Conservation (phyloP, 306 rosid species). For the Cyamopsis tetragonoloba region DNA sequence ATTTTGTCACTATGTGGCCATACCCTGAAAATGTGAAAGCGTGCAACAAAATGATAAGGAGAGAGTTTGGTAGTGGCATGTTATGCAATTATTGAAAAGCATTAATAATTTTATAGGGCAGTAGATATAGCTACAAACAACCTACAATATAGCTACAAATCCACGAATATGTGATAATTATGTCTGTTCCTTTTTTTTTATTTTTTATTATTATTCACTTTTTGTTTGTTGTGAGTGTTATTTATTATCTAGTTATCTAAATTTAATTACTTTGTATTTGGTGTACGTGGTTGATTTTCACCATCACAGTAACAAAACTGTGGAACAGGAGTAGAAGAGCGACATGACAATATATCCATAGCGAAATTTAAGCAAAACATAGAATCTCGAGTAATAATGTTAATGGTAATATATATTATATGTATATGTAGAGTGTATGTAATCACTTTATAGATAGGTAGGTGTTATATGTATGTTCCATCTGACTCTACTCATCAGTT, state of each 20-base stretch:
- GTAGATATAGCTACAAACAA: background rate
- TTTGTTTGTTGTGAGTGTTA: slow-evolving; percentile 5
- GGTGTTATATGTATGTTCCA: background rate
- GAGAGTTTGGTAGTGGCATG: slow-evolving; percentile 16
- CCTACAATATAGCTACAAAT: background rate
- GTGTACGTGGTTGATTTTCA: background rate
- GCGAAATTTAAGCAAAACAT: slow-evolving; percentile 33
- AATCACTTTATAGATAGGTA: no score
- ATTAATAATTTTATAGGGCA: slow-evolving; percentile 12
- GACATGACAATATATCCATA: slow-evolving; percentile 22
- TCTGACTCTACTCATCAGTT: background rate
- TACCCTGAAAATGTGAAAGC: background rate
- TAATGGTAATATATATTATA: no score
- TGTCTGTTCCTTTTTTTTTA: background rate
- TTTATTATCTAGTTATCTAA: no score
- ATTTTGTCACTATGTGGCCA: slow-evolving; percentile 19
- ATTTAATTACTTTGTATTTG: background rate
- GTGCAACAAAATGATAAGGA: slow-evolving; percentile 1
- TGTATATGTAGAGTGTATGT: no score
- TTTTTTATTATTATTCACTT: background rate
- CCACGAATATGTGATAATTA: no score
- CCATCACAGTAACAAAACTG: background rate
- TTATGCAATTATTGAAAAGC: slow-evolving; percentile 26
- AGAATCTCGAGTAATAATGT: no score
- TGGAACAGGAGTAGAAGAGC: background rate